phyloP scores from a whole-genome alignment of 306 rosid genomes.

The Cucurbita ficifolia region DNA sequence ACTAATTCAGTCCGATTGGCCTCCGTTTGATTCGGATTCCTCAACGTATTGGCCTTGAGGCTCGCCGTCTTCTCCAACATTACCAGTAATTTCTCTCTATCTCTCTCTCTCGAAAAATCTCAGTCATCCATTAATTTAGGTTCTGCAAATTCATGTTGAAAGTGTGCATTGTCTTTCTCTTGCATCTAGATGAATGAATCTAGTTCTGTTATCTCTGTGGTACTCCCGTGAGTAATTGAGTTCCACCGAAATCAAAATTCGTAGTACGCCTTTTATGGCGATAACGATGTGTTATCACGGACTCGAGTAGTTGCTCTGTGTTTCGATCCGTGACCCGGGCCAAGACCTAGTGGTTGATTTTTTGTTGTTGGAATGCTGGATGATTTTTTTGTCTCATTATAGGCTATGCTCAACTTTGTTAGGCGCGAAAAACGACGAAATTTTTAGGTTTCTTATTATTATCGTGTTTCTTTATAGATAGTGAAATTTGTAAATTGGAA shows the following conservation, averaged over 20 bases:
- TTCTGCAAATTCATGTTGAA: background rate
- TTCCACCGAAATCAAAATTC: background rate
- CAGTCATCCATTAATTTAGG: background rate
- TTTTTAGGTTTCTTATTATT: background rate
- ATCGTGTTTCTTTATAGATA: background rate
- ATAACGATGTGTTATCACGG: background rate
- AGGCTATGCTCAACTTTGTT: background rate
- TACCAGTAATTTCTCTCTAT: conserved; percentile 21
- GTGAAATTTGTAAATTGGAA: background rate
- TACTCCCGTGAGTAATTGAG: background rate
- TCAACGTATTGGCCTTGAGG: conserved; percentile 78
- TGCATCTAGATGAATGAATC: background rate
- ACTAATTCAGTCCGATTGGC: conserved; percentile 66
- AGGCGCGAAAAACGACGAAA: background rate
- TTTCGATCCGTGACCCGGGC: background rate
- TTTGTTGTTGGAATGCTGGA: background rate
- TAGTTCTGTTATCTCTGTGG: background rate
- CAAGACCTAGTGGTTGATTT: background rate
- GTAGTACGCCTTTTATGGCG: background rate
- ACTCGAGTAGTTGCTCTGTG: background rate
- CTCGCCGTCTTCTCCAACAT: conserved; percentile 70
- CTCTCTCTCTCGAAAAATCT: background rate
- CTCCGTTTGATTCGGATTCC: conserved; percentile 96
- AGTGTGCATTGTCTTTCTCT: background rate
- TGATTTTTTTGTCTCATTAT: background rate